A percentile compares a stretch with the other conserved stretches of the same genome.
phyloP scores from a whole-genome alignment of 495 filamentous ascomycete genomes.

The Podospora pseudoanserina region DNA sequence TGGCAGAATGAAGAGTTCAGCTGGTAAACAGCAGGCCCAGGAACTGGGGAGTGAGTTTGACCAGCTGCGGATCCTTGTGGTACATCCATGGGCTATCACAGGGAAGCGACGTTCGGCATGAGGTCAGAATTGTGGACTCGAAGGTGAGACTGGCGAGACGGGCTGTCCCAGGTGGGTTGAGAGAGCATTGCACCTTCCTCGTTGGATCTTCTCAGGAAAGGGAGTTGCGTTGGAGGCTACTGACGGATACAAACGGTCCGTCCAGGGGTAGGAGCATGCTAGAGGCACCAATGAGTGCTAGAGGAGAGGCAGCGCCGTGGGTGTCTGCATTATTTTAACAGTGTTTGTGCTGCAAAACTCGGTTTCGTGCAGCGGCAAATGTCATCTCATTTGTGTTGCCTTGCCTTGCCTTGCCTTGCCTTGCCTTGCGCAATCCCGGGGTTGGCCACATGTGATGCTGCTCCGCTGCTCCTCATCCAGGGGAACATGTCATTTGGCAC shows the following conservation, averaged over 20 bases:
- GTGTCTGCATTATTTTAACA: conserved; percentile 15
- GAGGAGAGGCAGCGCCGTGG: not conserved
- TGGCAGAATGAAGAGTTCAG: not conserved
- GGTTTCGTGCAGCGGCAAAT: conserved; percentile 14
- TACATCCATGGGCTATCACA: not conserved
- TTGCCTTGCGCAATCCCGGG: not conserved
- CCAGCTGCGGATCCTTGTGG: not conserved
- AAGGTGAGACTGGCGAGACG: not conserved
- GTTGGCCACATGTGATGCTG: not conserved
- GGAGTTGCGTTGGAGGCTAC: not conserved
- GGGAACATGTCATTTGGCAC: too few relatives aligned
- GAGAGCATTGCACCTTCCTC: not conserved
- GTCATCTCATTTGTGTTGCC: conserved; percentile 21
- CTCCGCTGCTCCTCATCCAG: too few relatives aligned
- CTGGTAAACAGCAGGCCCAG: not conserved
- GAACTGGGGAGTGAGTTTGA: not conserved
- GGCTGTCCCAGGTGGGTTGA: not conserved
- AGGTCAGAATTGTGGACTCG: not conserved
- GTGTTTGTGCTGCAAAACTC: conserved; percentile 10
- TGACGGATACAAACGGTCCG: not conserved
- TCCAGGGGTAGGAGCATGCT: not conserved
- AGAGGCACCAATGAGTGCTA: not conserved
- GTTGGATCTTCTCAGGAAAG: not conserved
- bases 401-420: conserved; percentile 6
- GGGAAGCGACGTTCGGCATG: not conserved